phyloP scores from a whole-genome alignment of 257 asterid species.

The Ophiorrhiza pumila region DNA sequence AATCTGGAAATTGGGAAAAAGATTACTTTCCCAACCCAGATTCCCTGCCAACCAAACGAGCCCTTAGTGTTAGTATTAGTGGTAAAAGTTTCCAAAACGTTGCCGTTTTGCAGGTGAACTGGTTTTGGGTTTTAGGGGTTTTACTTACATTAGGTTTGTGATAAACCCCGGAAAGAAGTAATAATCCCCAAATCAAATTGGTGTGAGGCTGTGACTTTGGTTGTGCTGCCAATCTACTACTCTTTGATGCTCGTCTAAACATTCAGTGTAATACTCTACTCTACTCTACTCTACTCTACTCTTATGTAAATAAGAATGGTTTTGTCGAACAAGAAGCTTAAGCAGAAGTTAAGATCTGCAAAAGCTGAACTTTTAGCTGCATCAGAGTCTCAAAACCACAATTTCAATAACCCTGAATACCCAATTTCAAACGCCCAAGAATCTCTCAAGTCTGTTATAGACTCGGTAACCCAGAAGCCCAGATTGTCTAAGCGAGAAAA shows the following conservation, averaged over 20 bases:
- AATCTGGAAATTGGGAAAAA: too few relatives aligned
- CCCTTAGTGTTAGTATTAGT: too few relatives aligned
- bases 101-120: too few relatives aligned
- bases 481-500: slow-evolving; percentile 56
- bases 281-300: too few relatives aligned
- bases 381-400: slow-evolving; percentile 32
- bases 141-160: background rate
- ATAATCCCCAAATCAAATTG: too few relatives aligned
- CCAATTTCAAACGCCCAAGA: slow-evolving; percentile 21
- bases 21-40: too few relatives aligned
- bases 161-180: background rate
- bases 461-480: slow-evolving; percentile 24
- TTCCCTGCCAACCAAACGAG: too few relatives aligned
- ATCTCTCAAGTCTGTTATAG: slow-evolving; percentile 19
- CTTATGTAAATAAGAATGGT: slow-evolving; percentile 39
- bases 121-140: background rate
- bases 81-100: too few relatives aligned
- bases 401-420: slow-evolving; percentile 21
- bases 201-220: too few relatives aligned
- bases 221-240: background rate
- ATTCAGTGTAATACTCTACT: too few relatives aligned
- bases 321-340: slow-evolving; percentile 77
- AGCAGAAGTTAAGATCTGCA: slow-evolving; percentile 66
- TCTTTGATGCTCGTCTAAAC: background rate
- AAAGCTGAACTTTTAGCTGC: slow-evolving; percentile 49